Percentiles rank a stretch among this genome's conserved stretches.
phyloP scores from a whole-genome alignment of 2,329 filamentous ascomycete genomes.

The Aspergillus sp. region DNA sequence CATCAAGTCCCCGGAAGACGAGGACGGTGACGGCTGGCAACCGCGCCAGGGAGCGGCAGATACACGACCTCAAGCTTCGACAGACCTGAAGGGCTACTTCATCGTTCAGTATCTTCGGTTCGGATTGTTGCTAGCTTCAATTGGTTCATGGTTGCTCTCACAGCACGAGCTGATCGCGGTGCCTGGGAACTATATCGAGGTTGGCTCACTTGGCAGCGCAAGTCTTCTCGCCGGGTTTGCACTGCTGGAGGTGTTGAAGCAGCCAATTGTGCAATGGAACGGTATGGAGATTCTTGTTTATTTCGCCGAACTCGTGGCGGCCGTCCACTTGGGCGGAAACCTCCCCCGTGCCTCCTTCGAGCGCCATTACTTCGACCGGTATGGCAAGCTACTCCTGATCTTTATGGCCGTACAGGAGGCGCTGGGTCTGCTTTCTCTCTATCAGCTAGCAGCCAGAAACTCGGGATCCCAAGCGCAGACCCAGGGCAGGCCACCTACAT shows the following conservation, averaged over 20 bases:
- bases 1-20: slow-evolving; percentile 32
- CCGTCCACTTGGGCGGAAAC: slow-evolving; percentile 38
- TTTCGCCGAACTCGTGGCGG: slow-evolving; percentile 38
- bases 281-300: slow-evolving; percentile 40
- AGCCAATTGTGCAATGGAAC: slow-evolving; percentile 38
- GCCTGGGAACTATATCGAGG: slow-evolving; percentile 40
- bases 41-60: slow-evolving; percentile 10
- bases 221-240: slow-evolving; percentile 42
- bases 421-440: slow-evolving; percentile 30
- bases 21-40: slow-evolving; percentile 20
- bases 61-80: slow-evolving; percentile 2
- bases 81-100: slow-evolving; percentile 17
- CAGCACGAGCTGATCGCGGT: slow-evolving; percentile 30
- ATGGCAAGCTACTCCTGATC: slow-evolving; percentile 37
- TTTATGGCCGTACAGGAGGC: slow-evolving; percentile 42
- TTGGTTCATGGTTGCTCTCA: slow-evolving; percentile 34
- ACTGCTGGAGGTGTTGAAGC: slow-evolving; percentile 38
- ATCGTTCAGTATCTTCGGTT: slow-evolving; percentile 32
- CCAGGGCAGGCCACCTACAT: slow-evolving; percentile 10
- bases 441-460: slow-evolving; percentile 10
- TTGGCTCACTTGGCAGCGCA: slow-evolving; percentile 37
- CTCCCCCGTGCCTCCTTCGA: slow-evolving; percentile 30
- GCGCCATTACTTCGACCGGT: slow-evolving; percentile 38
- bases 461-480: background rate
- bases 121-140: slow-evolving; percentile 28